Conservation (phyloP, 129 eudicot species). For the Ambrosia artemisiifolia region DNA sequence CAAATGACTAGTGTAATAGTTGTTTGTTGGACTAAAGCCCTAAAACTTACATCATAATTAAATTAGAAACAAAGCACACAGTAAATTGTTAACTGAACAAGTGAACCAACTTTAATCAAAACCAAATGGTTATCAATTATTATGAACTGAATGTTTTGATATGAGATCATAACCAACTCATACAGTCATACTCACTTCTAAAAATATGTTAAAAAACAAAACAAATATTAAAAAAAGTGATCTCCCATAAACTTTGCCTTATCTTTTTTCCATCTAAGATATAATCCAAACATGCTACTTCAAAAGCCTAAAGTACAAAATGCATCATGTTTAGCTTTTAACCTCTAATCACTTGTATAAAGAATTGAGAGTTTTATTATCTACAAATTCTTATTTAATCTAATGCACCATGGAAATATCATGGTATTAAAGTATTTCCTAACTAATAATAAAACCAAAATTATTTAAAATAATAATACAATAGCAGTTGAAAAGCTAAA, state of each 20-base stretch:
- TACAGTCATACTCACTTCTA: neutral
- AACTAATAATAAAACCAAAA: neutral
- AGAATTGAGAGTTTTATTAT: neutral
- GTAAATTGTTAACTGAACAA: too few species aligned
- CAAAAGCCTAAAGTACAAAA: neutral
- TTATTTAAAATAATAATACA: conserved; percentile 1
- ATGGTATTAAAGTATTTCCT: conserved; percentile 1
- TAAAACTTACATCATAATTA: too few species aligned
- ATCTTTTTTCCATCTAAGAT: neutral
- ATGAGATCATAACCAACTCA: neutral
- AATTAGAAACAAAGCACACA: too few species aligned
- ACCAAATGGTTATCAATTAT: neutral
- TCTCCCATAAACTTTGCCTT: neutral
- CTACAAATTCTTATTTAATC: conserved; percentile 10
- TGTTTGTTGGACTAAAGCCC: neutral
- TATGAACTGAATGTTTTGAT: too few species aligned
- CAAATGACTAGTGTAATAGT: neutral
- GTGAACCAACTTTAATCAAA: neutral
- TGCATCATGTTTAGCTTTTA: neutral
- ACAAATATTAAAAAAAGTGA: neutral
- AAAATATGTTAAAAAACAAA: neutral
- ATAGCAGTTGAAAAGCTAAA: conserved; percentile 39
- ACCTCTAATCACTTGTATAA: neutral
- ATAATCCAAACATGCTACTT: neutral
- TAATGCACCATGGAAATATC: conserved; percentile 18